A percentile compares a stretch with the other conserved stretches of the same genome.
phyloP scores from a whole-genome alignment of 2,329 filamentous ascomycete species.

The Tympanopsis confertula region DNA sequence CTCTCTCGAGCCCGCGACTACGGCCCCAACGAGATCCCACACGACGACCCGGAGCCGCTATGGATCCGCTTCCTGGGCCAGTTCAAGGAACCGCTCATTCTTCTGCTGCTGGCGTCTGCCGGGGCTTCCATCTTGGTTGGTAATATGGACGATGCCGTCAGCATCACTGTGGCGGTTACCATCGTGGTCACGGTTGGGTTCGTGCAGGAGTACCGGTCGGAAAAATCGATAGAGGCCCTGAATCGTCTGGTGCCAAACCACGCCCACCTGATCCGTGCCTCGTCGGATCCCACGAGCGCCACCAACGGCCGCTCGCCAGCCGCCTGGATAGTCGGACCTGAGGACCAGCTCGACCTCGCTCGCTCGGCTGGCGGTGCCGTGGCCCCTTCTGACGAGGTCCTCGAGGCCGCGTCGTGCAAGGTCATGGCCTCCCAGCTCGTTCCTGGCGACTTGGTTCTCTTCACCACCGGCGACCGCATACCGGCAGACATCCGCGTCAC shows the following conservation, averaged over 20 bases:
- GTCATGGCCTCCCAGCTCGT: constrained; percentile 82
- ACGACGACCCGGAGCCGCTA: constrained; percentile 83
- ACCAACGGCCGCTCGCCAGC: constrained; percentile 20
- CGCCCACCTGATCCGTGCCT: constrained; percentile 72
- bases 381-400: constrained; percentile 47
- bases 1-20: constrained; percentile 67
- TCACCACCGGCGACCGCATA: constrained; percentile 91
- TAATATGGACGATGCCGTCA: constrained; percentile 88
- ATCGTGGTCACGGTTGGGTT: constrained; percentile 96
- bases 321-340: constrained; percentile 34
- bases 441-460: constrained; percentile 82
- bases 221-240: constrained; percentile 90
- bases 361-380: constrained; percentile 36
- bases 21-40: constrained; percentile 87
- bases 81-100: constrained; percentile 88
- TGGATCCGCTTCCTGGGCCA: constrained; percentile 94
- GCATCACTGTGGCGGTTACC: constrained; percentile 88
- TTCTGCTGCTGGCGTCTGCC: constrained; percentile 85
- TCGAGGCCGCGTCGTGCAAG: constrained; percentile 68
- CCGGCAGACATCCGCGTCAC: constrained; percentile 93
- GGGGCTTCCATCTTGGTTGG: constrained; percentile 80
- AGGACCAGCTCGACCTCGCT: constrained; percentile 32
- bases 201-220: constrained; percentile 91
- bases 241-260: constrained; percentile 90
- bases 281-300: constrained; percentile 16